Percentiles rank a stretch among this genome's conserved stretches.
Conservation (phyloP, 768 basidiomycete genomes). For the Calocera cornea region DNA sequence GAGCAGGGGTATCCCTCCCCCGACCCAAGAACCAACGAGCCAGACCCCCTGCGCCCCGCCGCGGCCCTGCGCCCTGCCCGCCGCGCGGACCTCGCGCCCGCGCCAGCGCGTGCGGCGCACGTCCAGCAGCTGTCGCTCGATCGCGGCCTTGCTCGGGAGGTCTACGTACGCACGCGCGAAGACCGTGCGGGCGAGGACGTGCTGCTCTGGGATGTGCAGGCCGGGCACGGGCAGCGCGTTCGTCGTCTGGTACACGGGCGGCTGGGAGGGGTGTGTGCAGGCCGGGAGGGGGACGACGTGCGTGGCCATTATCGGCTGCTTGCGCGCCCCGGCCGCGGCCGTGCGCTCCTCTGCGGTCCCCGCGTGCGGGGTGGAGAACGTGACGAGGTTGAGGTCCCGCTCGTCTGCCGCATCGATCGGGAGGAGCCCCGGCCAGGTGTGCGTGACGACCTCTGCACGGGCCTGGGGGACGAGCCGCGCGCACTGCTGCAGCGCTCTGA, state of each 20-base stretch:
- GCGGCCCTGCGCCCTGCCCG: conserved; percentile 43
- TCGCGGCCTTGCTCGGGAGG: conserved; percentile 36
- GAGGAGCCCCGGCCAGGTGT: conserved; percentile 47
- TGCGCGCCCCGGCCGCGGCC: neutral
- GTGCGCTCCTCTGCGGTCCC: neutral
- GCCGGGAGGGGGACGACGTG: conserved; percentile 36
- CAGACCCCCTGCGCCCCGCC: conserved; percentile 38
- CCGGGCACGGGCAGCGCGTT: conserved; percentile 50
- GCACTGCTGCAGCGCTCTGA: neutral
- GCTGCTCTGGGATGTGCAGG: conserved; percentile 19
- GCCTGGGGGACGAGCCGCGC: neutral
- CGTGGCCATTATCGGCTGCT: conserved; percentile 54
- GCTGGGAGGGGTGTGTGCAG: conserved; percentile 24
- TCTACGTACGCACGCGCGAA: conserved; percentile 54
- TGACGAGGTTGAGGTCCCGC: conserved; percentile 54
- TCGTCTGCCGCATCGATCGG: conserved; percentile 38
- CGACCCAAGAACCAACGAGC: conserved; percentile 61
- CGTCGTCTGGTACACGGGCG: conserved; percentile 52
- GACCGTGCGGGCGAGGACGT: conserved; percentile 42
- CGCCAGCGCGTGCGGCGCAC: conserved; percentile 28
- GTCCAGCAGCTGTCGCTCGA: conserved; percentile 32
- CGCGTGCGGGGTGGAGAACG: conserved; percentile 9
- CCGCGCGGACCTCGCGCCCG: conserved; percentile 24
- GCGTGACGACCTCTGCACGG: conserved; percentile 41
- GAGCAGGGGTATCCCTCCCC: conserved; percentile 58